phyloP scores from a whole-genome alignment of 2,329 filamentous ascomycete genomes.

The Xylaria sp. region DNA sequence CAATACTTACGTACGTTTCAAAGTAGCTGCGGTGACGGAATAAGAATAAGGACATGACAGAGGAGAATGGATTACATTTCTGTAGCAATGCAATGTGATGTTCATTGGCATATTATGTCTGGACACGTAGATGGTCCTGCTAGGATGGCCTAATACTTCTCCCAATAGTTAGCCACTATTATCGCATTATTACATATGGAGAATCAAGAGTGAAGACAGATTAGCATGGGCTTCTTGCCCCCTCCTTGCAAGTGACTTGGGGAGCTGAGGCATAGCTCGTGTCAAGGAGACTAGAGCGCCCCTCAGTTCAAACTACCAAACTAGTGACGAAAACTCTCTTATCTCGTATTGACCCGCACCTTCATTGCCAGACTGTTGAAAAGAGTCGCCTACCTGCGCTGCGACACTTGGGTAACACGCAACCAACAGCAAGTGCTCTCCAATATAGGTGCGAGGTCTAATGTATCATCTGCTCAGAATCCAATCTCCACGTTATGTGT shows the following conservation, averaged over 20 bases:
- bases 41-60: background rate
- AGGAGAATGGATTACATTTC: background rate
- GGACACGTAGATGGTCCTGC: background rate
- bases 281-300: constrained; percentile 22
- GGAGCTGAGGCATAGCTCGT: constrained; percentile 42
- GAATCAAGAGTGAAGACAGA: background rate
- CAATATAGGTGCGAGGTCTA: background rate
- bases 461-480: background rate
- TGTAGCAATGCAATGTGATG: background rate
- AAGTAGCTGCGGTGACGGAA: background rate
- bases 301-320: background rate
- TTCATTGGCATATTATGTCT: background rate
- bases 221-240: background rate
- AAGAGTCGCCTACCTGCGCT: background rate
- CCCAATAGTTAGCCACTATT: background rate
- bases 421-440: background rate
- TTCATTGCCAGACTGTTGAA: background rate
- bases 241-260: constrained; percentile 14
- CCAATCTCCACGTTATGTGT: background rate
- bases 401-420: background rate
- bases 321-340: background rate
- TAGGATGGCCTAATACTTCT: background rate
- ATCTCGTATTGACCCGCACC: background rate
- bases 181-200: background rate
- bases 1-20: background rate